Evolutionary conservation across 345 rosid species (phyloP), one percentile per base, ranked within the genome.

Genomic region (Populus deltoides): DNA sequence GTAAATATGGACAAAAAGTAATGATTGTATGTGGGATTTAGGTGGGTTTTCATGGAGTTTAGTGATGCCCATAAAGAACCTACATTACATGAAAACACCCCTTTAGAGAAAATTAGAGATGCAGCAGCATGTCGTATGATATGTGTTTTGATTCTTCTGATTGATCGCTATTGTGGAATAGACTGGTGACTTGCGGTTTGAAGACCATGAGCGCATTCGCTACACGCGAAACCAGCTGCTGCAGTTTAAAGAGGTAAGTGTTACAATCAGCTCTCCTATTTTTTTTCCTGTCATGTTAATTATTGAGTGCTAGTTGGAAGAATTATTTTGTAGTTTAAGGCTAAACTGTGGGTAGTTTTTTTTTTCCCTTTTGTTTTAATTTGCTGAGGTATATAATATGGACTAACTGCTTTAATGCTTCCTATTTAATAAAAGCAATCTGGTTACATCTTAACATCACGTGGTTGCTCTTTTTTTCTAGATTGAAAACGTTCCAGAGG

Each of bases 401-500:
- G 59, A 53, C 24, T 22, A 6, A 0, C 11, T 53, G 24, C 59
- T 53, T 18, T 18, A 53, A 7, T 53, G 8, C 59, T 53, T 53
- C 29, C 29, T 59, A n/a, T 59, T 59, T 59, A n/a, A n/a, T 24
- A 16, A 45, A 45, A 0, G 53, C 29, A 8, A 45, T 45, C 27
- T 27, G 59, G 63, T 59, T 47, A 31, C 22, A 8, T 29, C 33
- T 17, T n/a, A 47, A 24, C 22, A 65, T 68, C 25, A 3, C 4
- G 29, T 73, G 43, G 63, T 11, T 69, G 13, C 79, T 57, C 2
- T 66, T 62, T 62, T 67, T 59, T 75, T 71, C 24, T 78, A 92
- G 97, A 79, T 67, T 27, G 83, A 77, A 59, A 87, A 85, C 75
- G 79, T 88, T 72, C 74, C 86, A 68, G 95, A 88, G 24, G 90